phyloP scores from a whole-genome alignment of 192 early-diverging fungal species.

The Umbelopsis ramanniana region DNA sequence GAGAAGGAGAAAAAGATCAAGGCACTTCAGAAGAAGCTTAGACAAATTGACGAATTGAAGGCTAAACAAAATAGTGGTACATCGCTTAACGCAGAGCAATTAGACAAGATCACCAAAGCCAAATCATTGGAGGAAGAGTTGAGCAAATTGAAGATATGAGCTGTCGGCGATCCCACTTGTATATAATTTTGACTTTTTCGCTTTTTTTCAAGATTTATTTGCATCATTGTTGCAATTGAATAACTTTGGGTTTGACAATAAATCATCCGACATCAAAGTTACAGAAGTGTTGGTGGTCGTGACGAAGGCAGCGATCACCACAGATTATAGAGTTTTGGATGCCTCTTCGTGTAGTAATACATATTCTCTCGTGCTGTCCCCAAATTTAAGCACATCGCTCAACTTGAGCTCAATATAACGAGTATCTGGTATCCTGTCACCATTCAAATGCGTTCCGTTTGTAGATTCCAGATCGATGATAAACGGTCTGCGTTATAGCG shows the following conservation, averaged over 20 bases:
- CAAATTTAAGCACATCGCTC: slow-evolving; percentile 91
- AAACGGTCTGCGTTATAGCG: slow-evolving; percentile 69
- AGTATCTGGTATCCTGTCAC: slow-evolving; percentile 67
- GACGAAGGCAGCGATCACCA: no score
- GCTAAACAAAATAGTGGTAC: slow-evolving; percentile 53
- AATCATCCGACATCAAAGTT: background rate
- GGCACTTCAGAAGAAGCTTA: slow-evolving; percentile 69
- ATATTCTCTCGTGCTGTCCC: slow-evolving; percentile 88
- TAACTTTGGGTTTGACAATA: background rate
- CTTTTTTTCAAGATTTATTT: background rate
- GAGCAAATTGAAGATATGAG: slow-evolving; percentile 22
- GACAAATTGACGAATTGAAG: slow-evolving; percentile 67
- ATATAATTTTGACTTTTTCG: slow-evolving; percentile 9
- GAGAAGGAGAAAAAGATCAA: slow-evolving; percentile 57
- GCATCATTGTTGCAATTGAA: no score
- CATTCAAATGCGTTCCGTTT: slow-evolving; percentile 92
- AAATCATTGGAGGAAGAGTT: slow-evolving; percentile 48
- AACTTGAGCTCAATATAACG: slow-evolving; percentile 85
- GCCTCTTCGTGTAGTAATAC: slow-evolving; percentile 81
- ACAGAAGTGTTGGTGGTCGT: background rate
- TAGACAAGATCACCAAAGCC: slow-evolving; percentile 63
- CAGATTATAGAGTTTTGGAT: slow-evolving; percentile 7
- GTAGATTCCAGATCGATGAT: slow-evolving; percentile 92
- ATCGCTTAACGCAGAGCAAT: slow-evolving; percentile 58
- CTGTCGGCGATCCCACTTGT: background rate